Evolutionary conservation across 257 asterid genomes (phyloP).

Genomic region (Jacaranda copaia): DNA sequence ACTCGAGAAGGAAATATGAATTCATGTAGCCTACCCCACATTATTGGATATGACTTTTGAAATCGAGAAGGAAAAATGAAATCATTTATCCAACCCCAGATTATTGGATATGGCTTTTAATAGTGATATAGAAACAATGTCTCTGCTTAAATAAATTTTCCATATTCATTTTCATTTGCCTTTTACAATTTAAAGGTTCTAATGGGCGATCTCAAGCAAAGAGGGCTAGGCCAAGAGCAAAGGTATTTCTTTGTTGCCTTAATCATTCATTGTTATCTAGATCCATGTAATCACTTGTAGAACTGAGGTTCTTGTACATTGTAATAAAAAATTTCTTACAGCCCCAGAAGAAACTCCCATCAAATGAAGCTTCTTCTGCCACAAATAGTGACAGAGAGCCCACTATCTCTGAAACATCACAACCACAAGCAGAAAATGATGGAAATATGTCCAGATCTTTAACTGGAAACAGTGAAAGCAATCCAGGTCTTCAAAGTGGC

Average conservation of each 20-base stretch:
- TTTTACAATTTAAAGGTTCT: slow-evolving; percentile 51
- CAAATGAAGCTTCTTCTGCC: slow-evolving; percentile 57
- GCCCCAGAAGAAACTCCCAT: slow-evolving; percentile 62
- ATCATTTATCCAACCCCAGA: slow-evolving; percentile 4
- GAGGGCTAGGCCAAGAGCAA: slow-evolving; percentile 65
- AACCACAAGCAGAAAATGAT: slow-evolving; percentile 54
- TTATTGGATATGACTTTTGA: neutral
- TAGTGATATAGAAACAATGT: slow-evolving; percentile 21
- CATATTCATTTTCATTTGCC: slow-evolving; percentile 8
- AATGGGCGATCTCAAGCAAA: slow-evolving; percentile 75
- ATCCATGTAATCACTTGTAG: slow-evolving; percentile 23
- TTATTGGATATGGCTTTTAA: neutral
- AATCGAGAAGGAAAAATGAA: neutral
- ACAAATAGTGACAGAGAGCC: slow-evolving; percentile 51
- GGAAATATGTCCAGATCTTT: slow-evolving; percentile 40
- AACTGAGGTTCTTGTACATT: slow-evolving; percentile 30
- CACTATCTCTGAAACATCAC: slow-evolving; percentile 49
- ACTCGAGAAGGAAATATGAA: slow-evolving; percentile 17
- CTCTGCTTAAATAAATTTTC: slow-evolving; percentile 13
- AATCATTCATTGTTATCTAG: slow-evolving; percentile 17
- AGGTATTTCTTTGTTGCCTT: slow-evolving; percentile 54
- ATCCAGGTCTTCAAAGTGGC: slow-evolving; percentile 42
- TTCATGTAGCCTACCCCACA: slow-evolving; percentile 4
- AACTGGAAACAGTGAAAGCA: slow-evolving; percentile 50
- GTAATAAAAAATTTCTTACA: slow-evolving; percentile 46